Base-by-base conservation (phyloP, 2,329 filamentous ascomycete species). In the Raffaelea albimanens region DNA sequence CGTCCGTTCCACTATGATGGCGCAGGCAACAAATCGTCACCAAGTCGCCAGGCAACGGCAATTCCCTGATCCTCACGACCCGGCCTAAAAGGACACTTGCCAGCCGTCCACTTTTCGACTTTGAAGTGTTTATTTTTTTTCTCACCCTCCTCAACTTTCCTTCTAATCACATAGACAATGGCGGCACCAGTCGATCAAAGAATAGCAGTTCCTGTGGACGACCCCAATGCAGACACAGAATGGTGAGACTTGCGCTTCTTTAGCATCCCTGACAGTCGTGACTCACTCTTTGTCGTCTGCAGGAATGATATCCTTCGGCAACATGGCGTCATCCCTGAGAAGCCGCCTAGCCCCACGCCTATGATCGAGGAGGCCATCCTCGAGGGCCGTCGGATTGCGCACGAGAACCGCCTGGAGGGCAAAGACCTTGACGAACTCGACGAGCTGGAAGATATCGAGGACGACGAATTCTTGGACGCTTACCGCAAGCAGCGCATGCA, bases 221-320 rank as follows among this genome's bases (percentile, higher is more conserved):
- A 97, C 62, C 91, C 91, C 29, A 95, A 97, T 61, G 93, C 89
- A 53, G 93, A 98, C 63, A 98, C 93, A 53, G 93, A 98, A 83
- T 98, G 93, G 93, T 90, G 70, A 48, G 39, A 9, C 39, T 20
- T n/a, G n/a, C n/a, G n/a, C 20, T 41, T 8, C 39, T 21, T 41
- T 41, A 14, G n/a, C 7, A 7, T 22, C 19, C 13, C 33, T 40
- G 29, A 43, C 29, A 16, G 7, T 5, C 19, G 16, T 23, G 41
- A 22, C 11, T 19, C 23, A 18, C 23, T 31, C 13, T 2, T 14
- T 33, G 2, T n/a, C 10, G 11, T 52, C 43, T 29, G 50, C 56
- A 96, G 90, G 90, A 98, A 98, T 64, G 93, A 98, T 57, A 98
- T 98, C 60, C 82, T 98, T 49, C 87, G 93, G 57, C 94, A 95